Conservation (phyloP, 1,284 basidiomycete genomes). For the Tetrapyrgos nigripes region DNA sequence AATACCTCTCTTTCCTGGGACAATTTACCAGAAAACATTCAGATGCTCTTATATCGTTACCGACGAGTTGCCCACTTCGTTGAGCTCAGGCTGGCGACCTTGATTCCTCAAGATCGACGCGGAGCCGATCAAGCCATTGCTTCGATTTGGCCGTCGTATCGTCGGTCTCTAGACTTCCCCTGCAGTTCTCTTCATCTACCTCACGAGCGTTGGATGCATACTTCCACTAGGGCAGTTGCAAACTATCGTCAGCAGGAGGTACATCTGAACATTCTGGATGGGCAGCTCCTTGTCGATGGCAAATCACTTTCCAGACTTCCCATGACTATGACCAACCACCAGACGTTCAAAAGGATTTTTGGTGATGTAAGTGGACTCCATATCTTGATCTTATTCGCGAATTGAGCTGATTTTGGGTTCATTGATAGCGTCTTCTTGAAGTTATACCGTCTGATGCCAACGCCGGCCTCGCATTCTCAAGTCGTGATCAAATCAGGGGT, state of each 20-base stretch:
- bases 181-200: no score
- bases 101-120: background rate
- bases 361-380: constrained; percentile 1
- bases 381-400: background rate
- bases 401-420: background rate
- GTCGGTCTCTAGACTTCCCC: constrained; percentile 15
- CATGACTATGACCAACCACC: constrained; percentile 33
- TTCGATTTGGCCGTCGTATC: constrained; percentile 43
- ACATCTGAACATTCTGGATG: constrained; percentile 47
- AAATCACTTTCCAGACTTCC: constrained; percentile 46
- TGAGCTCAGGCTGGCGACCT: constrained; percentile 22
- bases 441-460: constrained; percentile 40
- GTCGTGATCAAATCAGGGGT: constrained; percentile 27
- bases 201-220: constrained; percentile 43
- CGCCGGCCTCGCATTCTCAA: constrained; percentile 43
- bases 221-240: background rate
- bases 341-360: constrained; percentile 29
- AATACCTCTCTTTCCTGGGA: constrained; percentile 24
- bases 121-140: constrained; percentile 43
- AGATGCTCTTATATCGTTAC: constrained; percentile 26
- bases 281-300: constrained; percentile 48
- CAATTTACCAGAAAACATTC: constrained; percentile 20
- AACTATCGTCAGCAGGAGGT: constrained; percentile 22
- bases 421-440: constrained; percentile 38
- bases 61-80: constrained; percentile 34